Percentiles rank a stretch among this genome's conserved stretches.
These are phyloP conservation scores for Ilyonectria mors-panacis DNA, from an alignment of 2,329 filamentous ascomycete species.

Conservation along the genomic window DNA sequence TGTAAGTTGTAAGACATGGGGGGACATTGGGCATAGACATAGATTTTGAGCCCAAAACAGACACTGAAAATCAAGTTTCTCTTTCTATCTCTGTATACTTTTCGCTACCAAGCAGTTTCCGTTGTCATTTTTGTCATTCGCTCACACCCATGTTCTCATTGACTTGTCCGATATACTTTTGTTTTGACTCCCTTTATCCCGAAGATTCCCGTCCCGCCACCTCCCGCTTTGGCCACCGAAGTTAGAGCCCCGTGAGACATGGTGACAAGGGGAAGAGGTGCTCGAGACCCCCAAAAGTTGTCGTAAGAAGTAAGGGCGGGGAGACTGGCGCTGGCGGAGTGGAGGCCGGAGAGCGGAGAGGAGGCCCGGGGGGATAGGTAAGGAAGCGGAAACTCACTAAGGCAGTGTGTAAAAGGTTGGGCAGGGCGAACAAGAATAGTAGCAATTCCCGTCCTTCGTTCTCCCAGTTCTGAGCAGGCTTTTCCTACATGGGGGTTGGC, in stretches of 20 bases:
- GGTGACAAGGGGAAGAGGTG: background rate
- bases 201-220: constrained; percentile 23
- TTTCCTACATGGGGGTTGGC: constrained; percentile 23
- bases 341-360: constrained; percentile 2
- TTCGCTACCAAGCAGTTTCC: constrained; percentile 1
- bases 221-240: background rate
- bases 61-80: background rate
- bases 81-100: background rate
- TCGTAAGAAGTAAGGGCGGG: background rate
- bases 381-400: constrained; percentile 4
- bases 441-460: constrained; percentile 12
- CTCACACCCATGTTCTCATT: background rate
- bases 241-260: background rate
- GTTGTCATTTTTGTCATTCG: background rate
- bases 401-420: constrained; percentile 4
- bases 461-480: constrained; percentile 17
- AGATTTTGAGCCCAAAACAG: background rate
- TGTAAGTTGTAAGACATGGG: background rate
- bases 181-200: constrained; percentile 3
- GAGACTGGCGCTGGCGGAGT: background rate
- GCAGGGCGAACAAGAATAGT: constrained; percentile 27
- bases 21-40: background rate
- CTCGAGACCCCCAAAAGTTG: background rate
- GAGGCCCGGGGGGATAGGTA: background rate
- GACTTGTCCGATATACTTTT: background rate